A percentile compares a stretch with the other conserved stretches of the same genome.
Evolutionary conservation across 164 flowering plant species (phyloP).

Genomic region (Nymphaea colorata): DNA sequence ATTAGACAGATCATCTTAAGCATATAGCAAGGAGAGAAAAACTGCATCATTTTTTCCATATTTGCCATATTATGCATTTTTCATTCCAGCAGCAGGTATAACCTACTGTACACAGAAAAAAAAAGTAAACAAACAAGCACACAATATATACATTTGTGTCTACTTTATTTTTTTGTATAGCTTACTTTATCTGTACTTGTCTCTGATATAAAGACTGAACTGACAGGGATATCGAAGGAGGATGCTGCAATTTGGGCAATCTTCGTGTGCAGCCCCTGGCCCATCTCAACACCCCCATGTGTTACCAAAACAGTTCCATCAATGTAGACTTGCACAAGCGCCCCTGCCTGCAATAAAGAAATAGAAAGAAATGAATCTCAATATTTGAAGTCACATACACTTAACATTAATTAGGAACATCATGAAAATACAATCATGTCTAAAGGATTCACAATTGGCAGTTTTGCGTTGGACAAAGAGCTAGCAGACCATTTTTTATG

Average conservation of each 20-base stretch:
- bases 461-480: no score
- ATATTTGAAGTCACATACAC: neutral
- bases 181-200: constrained; percentile 98
- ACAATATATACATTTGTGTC: no score
- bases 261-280: constrained; percentile 98
- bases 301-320: constrained; percentile 97
- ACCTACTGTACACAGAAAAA: no score
- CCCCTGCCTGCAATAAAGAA: constrained; percentile 62
- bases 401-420: neutral
- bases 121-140: no score
- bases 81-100: no score
- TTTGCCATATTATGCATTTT: no score
- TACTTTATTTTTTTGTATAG: no score
- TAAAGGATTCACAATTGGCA: neutral
- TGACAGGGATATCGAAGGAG: constrained; percentile 77
- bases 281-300: constrained; percentile 99
- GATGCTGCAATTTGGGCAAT: constrained; percentile 97
- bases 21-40: no score
- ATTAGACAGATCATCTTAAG: no score
- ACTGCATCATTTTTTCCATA: no score
- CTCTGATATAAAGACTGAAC: constrained; percentile 89
- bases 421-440: neutral
- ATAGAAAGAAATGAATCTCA: constrained; percentile 1
- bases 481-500: no score
- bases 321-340: constrained; percentile 93